These are phyloP conservation scores for Coemansia asiatica DNA, from an alignment of 192 early-diverging fungal genomes.

Conservation along the genomic window DNA sequence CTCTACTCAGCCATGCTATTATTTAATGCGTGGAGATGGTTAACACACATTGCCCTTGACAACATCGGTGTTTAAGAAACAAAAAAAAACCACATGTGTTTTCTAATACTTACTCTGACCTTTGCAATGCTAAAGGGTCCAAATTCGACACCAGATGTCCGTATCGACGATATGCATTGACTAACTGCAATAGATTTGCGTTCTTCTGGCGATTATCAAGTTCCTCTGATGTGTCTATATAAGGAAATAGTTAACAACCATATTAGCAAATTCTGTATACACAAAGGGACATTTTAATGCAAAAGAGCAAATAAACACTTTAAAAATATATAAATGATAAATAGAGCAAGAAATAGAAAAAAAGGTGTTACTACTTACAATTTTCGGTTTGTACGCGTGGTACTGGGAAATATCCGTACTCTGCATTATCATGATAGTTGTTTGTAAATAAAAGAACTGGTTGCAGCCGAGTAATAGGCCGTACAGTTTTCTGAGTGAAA, in stretches of 20 bases:
- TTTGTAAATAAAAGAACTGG: constrained; percentile 15
- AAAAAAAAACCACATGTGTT: too few relatives aligned
- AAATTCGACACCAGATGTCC: constrained; percentile 81
- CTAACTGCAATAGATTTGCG: constrained; percentile 79
- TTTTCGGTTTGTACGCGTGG: constrained; percentile 21
- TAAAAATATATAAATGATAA: constrained; percentile 1
- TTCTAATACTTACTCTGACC: constrained; percentile 46
- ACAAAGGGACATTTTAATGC: too few relatives aligned
- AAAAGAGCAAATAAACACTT: not conserved
- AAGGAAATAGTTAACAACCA: too few relatives aligned
- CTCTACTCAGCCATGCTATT: too few relatives aligned
- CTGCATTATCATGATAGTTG: constrained; percentile 42
- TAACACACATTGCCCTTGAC: not conserved
- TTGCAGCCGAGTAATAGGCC: constrained; percentile 14
- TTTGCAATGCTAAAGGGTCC: constrained; percentile 78
- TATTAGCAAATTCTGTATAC: too few relatives aligned
- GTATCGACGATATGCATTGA: constrained; percentile 73
- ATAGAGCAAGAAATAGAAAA: not conserved
- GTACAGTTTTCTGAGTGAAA: constrained; percentile 12
- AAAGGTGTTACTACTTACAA: constrained; percentile 31
- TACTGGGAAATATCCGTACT: constrained; percentile 37
- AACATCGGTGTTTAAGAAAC: not conserved
- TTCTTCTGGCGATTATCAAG: constrained; percentile 78
- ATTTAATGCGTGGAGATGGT: too few relatives aligned
- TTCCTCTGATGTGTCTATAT: constrained; percentile 58